A percentile compares a stretch with the other conserved stretches of the same genome.
phyloP scores from a whole-genome alignment of 192 early-diverging fungal genomes.

The Coemansia sp. region DNA sequence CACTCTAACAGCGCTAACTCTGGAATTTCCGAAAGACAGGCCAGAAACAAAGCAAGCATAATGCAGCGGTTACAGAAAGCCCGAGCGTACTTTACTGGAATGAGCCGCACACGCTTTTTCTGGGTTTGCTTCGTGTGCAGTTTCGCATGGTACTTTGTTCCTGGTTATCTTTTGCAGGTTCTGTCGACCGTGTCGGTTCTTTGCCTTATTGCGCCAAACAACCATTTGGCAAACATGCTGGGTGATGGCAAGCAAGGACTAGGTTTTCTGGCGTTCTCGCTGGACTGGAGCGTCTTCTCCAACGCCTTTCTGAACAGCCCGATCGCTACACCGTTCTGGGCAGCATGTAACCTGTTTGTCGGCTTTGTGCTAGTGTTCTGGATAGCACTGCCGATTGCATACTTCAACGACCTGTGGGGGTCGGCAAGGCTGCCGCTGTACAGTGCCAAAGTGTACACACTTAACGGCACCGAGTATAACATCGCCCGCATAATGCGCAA shows the following conservation, averaged over 20 bases:
- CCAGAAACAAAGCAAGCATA: too few relatives aligned
- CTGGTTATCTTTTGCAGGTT: slow-evolving; percentile 67
- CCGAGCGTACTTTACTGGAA: not conserved
- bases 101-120: slow-evolving; percentile 59
- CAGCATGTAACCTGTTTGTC: slow-evolving; percentile 70
- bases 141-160: slow-evolving; percentile 65
- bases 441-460: slow-evolving; percentile 62
- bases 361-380: slow-evolving; percentile 76
- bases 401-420: slow-evolving; percentile 71
- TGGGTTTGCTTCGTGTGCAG: slow-evolving; percentile 54
- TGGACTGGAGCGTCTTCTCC: slow-evolving; percentile 77
- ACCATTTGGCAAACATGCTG: slow-evolving; percentile 47
- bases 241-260: slow-evolving; percentile 64
- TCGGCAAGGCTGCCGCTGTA: slow-evolving; percentile 65
- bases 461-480: slow-evolving; percentile 62
- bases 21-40: not conserved
- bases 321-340: slow-evolving; percentile 78
- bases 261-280: slow-evolving; percentile 68
- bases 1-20: not conserved
- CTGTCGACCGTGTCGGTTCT: slow-evolving; percentile 67
- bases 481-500: slow-evolving; percentile 60
- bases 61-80: not conserved
- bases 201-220: slow-evolving; percentile 59
- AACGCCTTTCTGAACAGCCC: slow-evolving; percentile 63
- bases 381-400: slow-evolving; percentile 73